A percentile compares a stretch with the other conserved stretches of the same genome.
Conservation (phyloP, 176 grass and related monocot genomes). For the Saccharum officinarum region DNA sequence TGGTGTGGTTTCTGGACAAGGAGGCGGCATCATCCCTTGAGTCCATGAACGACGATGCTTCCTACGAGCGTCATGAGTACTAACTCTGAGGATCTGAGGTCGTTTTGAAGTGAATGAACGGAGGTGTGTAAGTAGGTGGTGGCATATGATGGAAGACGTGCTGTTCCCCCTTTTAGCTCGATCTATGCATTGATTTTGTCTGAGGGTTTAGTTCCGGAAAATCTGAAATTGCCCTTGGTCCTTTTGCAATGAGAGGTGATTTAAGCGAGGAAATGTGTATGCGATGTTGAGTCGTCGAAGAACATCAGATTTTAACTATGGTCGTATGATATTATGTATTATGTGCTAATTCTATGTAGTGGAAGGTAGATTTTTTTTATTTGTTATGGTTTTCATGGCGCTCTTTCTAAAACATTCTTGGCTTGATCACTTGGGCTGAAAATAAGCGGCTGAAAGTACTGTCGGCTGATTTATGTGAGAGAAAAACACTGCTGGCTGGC, state of each 20-base stretch:
- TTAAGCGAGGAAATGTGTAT: slow-evolving; percentile 26
- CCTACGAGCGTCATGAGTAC: slow-evolving; percentile 13
- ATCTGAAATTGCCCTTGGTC: not conserved
- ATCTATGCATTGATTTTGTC: slow-evolving; percentile 24
- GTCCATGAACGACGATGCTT: not conserved
- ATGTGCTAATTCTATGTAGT: slow-evolving; percentile 14
- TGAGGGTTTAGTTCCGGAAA: slow-evolving; percentile 14
- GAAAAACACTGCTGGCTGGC: no score
- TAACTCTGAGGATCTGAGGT: not conserved
- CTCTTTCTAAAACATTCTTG: not conserved
- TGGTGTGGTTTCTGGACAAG: slow-evolving; percentile 89
- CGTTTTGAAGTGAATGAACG: slow-evolving; percentile 35
- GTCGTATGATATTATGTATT: slow-evolving; percentile 19
- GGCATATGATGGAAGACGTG: slow-evolving; percentile 14
- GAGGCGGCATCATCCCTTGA: slow-evolving; percentile 51
- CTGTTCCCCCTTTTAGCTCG: slow-evolving; percentile 11
- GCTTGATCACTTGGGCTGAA: no score
- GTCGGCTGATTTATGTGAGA: no score
- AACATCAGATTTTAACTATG: slow-evolving; percentile 18
- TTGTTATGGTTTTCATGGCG: not conserved
- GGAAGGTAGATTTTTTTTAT: slow-evolving; percentile 24
- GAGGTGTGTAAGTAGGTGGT: slow-evolving; percentile 44
- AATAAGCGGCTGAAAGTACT: no score
- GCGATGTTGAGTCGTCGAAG: not conserved
- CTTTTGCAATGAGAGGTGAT: slow-evolving; percentile 28